Conservation (phyloP, 208 protist genomes). For the Borovskyia barvae region DNA sequence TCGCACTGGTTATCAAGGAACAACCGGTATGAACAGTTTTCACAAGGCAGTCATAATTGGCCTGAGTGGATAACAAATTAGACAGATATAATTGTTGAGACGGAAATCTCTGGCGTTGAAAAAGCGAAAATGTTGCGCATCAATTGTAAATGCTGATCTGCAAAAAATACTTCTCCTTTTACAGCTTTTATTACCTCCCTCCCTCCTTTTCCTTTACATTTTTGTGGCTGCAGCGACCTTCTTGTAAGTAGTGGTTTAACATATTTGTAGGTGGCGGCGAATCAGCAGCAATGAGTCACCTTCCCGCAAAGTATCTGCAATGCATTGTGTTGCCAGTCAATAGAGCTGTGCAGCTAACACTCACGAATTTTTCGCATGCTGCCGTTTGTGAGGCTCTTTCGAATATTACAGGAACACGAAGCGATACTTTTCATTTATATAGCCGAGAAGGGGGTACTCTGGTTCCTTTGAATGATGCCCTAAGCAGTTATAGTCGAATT, state of each 20-base stretch:
- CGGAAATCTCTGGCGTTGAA: too few species aligned
- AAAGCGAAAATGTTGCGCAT: too few species aligned
- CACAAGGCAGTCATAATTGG: too few species aligned
- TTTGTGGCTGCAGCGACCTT: too few species aligned
- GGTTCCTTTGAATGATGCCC: not conserved
- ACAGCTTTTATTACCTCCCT: not conserved
- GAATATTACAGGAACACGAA: not conserved
- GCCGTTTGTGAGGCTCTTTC: slow-evolving; percentile 12
- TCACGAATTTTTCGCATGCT: not conserved
- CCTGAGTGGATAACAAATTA: too few species aligned
- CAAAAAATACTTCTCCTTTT: not conserved
- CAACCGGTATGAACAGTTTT: too few species aligned
- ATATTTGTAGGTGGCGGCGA: not conserved
- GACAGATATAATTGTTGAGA: too few species aligned
- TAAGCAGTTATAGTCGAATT: not conserved
- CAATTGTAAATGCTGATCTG: not conserved
- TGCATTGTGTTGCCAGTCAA: slow-evolving; percentile 29
- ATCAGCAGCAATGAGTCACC: not conserved
- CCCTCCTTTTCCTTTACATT: not conserved
- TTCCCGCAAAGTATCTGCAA: slow-evolving; percentile 3
- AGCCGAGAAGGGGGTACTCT: not conserved
- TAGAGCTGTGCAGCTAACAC: slow-evolving; percentile 4
- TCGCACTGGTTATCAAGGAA: too few species aligned
- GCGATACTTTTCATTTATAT: slow-evolving; percentile 8
- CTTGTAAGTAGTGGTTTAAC: too few species aligned